Base-by-base conservation (phyloP, 163 green algal species). In the Scenedesmus sp. region DNA sequence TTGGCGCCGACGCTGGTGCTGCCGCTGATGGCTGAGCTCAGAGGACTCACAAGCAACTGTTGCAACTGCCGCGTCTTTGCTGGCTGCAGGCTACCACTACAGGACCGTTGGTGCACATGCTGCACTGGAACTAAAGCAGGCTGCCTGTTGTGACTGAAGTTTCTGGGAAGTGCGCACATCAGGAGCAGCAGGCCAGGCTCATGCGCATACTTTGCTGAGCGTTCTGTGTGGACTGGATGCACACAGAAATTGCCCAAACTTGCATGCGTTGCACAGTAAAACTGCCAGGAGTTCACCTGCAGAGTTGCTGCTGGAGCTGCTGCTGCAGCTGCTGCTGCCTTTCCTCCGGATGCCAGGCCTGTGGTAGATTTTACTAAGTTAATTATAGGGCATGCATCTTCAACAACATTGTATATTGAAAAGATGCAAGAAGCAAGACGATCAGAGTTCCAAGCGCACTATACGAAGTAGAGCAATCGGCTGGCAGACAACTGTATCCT, bases 301-400 rank as follows among this genome's bases (percentile, higher is more conserved):
- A 61, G 35, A n/a, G 78, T 40, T 83, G 24, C 30, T 61, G 78
- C 78, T 83, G 76, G 35, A 56, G 33, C 43, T 53, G 76, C 44
- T 83, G 76, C 76, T 83, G 35, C 33, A 37, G 78, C 30, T 86
- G 81, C n/a, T 86, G 81, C 7, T 46, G 44, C 20, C 43, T 73
- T 40, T 70, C 13, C 81, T 83, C 35, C 13, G 30, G 73, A n/a
- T 82, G 73, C 73, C 51, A 70, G 22, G n/a, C n/a, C n/a, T n/a
- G n/a, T n/a, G n/a, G n/a, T n/a, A n/a, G n/a, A n/a, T n/a, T n/a
- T n/a, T n/a, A n/a, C n/a, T n/a, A n/a, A n/a, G n/a, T n/a, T n/a
- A n/a, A n/a, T n/a, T n/a, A n/a, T n/a, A n/a, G n/a, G n/a, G n/a
- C n/a, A n/a, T n/a, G n/a, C n/a, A n/a, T n/a, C n/a, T n/a, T n/a